Conservation (phyloP, 768 basidiomycete genomes). For the Tubosaeta sp. region DNA sequence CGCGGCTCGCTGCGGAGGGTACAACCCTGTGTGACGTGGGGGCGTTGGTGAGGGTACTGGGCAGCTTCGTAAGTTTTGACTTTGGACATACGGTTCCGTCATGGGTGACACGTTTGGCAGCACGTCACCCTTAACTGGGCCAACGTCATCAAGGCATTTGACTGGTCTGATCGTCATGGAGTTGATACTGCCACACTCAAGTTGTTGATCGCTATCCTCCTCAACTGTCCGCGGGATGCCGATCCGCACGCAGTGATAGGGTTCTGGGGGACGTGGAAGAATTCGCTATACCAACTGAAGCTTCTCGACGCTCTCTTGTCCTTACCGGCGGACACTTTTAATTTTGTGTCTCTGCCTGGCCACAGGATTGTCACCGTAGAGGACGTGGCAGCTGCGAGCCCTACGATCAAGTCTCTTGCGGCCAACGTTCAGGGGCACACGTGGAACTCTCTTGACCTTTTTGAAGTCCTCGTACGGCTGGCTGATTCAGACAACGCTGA, state of each 20-base stretch:
- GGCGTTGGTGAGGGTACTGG: slow-evolving; percentile 66
- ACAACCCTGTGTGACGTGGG: slow-evolving; percentile 69
- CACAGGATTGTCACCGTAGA: slow-evolving; percentile 83
- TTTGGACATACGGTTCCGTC: neutral
- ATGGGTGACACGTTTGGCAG: slow-evolving; percentile 35
- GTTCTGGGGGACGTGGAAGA: slow-evolving; percentile 84
- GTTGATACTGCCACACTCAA: slow-evolving; percentile 89
- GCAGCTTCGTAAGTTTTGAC: slow-evolving; percentile 59
- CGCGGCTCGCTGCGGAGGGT: slow-evolving; percentile 70
- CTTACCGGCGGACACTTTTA: slow-evolving; percentile 86
- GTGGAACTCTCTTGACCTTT: slow-evolving; percentile 92
- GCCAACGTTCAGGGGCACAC: slow-evolving; percentile 87
- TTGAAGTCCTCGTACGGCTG: slow-evolving; percentile 80
- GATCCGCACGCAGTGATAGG: slow-evolving; percentile 79
- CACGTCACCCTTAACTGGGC: slow-evolving; percentile 73
- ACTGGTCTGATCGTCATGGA: slow-evolving; percentile 76
- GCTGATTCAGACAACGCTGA: slow-evolving; percentile 70
- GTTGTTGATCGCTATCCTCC: slow-evolving; percentile 81
- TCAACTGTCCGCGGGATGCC: slow-evolving; percentile 72
- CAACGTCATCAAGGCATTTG: slow-evolving; percentile 79
- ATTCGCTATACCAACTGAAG: slow-evolving; percentile 79
- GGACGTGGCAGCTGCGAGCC: slow-evolving; percentile 78
- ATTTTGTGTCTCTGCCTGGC: slow-evolving; percentile 84
- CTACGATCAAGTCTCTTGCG: slow-evolving; percentile 89
- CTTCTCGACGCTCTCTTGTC: slow-evolving; percentile 87